These are phyloP conservation scores for Verticillium zaregamsianum DNA, from an alignment of 2,329 filamentous ascomycete genomes.

Conservation along the genomic window DNA sequence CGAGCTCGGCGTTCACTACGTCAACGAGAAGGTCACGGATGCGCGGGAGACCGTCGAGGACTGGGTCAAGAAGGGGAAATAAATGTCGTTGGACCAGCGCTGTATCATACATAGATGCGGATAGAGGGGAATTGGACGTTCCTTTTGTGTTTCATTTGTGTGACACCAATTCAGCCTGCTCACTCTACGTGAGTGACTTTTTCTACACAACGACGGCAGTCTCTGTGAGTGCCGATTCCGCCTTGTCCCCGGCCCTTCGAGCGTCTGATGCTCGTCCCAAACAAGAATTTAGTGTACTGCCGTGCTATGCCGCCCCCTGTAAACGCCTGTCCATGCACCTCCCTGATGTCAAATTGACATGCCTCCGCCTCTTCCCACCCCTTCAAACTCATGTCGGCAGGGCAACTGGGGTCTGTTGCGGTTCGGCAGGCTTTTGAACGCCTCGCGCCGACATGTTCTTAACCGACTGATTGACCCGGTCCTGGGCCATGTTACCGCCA, in stretches of 20 bases:
- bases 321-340: conserved; percentile 11
- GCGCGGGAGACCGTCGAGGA: conserved; percentile 75
- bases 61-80: conserved; percentile 90
- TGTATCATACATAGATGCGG: conserved; percentile 13
- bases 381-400: conserved; percentile 5
- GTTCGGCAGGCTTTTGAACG: conserved; percentile 5
- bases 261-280: neutral
- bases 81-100: conserved; percentile 22
- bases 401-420: conserved; percentile 18
- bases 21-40: conserved; percentile 76
- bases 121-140: conserved; percentile 11
- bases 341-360: neutral
- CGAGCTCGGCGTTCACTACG: conserved; percentile 63
- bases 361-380: neutral
- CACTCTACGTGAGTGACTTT: neutral
- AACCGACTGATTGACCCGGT: conserved; percentile 5
- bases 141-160: conserved; percentile 11
- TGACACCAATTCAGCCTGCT: neutral
- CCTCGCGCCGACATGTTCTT: conserved; percentile 28
- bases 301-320: conserved; percentile 6
- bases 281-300: conserved; percentile 3
- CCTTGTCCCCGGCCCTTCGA: neutral
- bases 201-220: neutral
- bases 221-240: neutral
- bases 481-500: conserved; percentile 39